Conservation (phyloP, 345 rosid species). For the Microthlaspi erraticum region DNA sequence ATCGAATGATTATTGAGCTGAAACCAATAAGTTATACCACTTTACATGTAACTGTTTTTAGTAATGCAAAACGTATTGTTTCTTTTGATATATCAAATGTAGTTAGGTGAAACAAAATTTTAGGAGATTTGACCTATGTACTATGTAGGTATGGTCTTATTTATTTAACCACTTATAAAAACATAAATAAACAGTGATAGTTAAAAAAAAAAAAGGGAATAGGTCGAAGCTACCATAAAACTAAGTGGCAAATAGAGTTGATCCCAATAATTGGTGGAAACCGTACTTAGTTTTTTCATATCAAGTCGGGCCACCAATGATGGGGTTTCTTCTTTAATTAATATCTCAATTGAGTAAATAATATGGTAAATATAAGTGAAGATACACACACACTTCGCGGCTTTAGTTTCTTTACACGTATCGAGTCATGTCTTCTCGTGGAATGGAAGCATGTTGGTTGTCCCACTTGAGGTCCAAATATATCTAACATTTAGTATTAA, state of each 20-base stretch:
- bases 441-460: slow-evolving; percentile 63
- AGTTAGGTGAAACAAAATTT: not conserved
- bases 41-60: not conserved
- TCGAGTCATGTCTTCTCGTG: slow-evolving; percentile 49
- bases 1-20: slow-evolving; percentile 16
- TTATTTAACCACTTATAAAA: slow-evolving; percentile 2
- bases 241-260: slow-evolving; percentile 40
- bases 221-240: slow-evolving; percentile 28
- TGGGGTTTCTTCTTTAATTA: slow-evolving; percentile 46
- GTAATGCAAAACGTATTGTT: not conserved
- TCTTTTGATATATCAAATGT: not conserved
- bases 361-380: slow-evolving; percentile 27
- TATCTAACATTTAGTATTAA: slow-evolving; percentile 37
- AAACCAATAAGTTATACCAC: not conserved
- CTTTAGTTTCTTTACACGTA: slow-evolving; percentile 69
- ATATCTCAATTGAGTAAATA: slow-evolving; percentile 17
- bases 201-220: slow-evolving; percentile 3
- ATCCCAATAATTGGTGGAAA: slow-evolving; percentile 59
- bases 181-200: slow-evolving; percentile 3
- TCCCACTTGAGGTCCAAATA: slow-evolving; percentile 58
- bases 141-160: slow-evolving; percentile 11
- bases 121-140: slow-evolving; percentile 9
- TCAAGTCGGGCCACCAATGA: slow-evolving; percentile 59
- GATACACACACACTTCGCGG: slow-evolving; percentile 48
- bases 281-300: slow-evolving; percentile 36